Evolutionary conservation across 2,329 filamentous ascomycete species (phyloP).

Genomic region (Aspergillus sp.): DNA sequence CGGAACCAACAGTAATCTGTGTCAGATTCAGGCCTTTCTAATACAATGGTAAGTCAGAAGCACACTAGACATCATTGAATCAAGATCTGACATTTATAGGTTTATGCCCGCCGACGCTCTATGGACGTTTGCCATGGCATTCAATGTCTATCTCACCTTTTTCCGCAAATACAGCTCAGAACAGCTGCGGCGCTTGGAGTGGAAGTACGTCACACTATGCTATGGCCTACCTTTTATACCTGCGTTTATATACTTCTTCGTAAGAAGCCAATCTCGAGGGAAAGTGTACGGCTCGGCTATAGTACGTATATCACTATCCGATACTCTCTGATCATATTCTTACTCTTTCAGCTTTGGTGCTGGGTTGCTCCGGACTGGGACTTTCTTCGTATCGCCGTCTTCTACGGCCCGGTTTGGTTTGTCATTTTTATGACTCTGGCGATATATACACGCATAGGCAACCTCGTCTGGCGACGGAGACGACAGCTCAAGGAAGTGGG

Average conservation of each 20-base stretch:
- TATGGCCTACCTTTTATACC: slow-evolving; percentile 76
- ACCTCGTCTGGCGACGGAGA: slow-evolving; percentile 57
- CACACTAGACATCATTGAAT: not conserved
- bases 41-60: slow-evolving; percentile 75
- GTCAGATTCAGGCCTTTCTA: slow-evolving; percentile 76
- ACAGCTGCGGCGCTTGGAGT: slow-evolving; percentile 69
- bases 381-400: slow-evolving; percentile 72
- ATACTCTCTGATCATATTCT: not conserved
- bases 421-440: slow-evolving; percentile 45
- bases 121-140: slow-evolving; percentile 81
- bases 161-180: slow-evolving; percentile 72
- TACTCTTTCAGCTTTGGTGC: slow-evolving; percentile 73
- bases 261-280: slow-evolving; percentile 57
- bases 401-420: slow-evolving; percentile 62
- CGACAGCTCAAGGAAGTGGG: slow-evolving; percentile 63
- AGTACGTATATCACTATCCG: slow-evolving; percentile 39
- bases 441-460: slow-evolving; percentile 47
- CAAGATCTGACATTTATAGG: slow-evolving; percentile 50
- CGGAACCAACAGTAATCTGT: slow-evolving; percentile 61
- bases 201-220: slow-evolving; percentile 69
- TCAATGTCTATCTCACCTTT: slow-evolving; percentile 82
- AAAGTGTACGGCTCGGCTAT: slow-evolving; percentile 75
- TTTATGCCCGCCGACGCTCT: slow-evolving; percentile 77
- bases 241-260: slow-evolving; percentile 69
- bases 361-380: slow-evolving; percentile 73